Conservation (phyloP, 169 alveolate genomes). For the Eimeria mitis region DNA sequence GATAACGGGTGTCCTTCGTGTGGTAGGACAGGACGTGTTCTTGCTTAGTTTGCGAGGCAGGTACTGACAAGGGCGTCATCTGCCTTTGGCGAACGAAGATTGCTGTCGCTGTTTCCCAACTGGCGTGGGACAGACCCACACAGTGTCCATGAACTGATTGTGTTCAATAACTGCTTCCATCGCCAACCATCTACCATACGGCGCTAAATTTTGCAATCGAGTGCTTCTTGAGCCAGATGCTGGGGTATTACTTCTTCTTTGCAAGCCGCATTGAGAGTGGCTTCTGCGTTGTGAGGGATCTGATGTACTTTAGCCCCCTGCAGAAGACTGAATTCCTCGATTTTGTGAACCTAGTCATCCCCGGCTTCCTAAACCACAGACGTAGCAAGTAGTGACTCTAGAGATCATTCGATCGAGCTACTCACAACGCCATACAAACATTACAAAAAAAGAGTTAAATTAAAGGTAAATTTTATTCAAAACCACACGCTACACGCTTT, state of each 20-base stretch:
- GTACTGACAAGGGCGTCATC: not conserved
- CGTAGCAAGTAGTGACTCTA: not conserved
- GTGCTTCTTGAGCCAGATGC: not conserved
- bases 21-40: not conserved
- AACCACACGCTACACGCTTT: not conserved
- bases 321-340: slow-evolving; percentile 62
- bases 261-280: slow-evolving; percentile 65
- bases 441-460: not conserved
- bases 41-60: not conserved
- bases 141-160: too few relatives aligned
- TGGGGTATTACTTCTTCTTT: slow-evolving; percentile 37
- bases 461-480: not conserved
- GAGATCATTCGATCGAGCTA: not conserved
- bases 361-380: slow-evolving; percentile 45
- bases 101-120: not conserved
- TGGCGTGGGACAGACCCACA: not conserved
- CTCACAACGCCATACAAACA: not conserved
- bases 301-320: slow-evolving; percentile 63
- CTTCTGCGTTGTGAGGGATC: slow-evolving; percentile 79
- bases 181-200: not conserved
- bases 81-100: not conserved
- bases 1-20: not conserved
- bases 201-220: not conserved
- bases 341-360: slow-evolving; percentile 60
- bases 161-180: not conserved